These are phyloP conservation scores for Aureobasidium sp. DNA, from an alignment of 2,329 filamentous ascomycete genomes.

Conservation along the genomic window DNA sequence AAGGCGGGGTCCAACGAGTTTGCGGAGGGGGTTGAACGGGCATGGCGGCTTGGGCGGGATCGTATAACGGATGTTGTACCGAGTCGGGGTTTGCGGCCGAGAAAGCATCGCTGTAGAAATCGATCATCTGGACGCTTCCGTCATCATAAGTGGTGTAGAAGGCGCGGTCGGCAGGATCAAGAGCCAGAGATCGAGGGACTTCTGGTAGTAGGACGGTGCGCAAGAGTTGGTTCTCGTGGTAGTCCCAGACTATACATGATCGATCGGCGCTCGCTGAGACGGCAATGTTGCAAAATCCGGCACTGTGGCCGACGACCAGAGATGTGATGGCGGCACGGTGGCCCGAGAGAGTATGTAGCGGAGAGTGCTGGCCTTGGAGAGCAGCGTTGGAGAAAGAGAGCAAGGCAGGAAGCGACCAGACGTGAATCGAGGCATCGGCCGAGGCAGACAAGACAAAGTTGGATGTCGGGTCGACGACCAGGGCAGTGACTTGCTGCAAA, in stretches of 20 bases:
- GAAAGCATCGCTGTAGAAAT: slow-evolving; percentile 51
- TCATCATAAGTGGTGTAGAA: slow-evolving; percentile 77
- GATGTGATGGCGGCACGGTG: slow-evolving; percentile 67
- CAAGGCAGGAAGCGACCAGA: slow-evolving; percentile 77
- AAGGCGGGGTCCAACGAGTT: slow-evolving; percentile 28
- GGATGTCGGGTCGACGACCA: slow-evolving; percentile 63
- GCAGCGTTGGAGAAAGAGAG: slow-evolving; percentile 54
- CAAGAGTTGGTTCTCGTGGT: slow-evolving; percentile 66
- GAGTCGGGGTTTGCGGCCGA: slow-evolving; percentile 33
- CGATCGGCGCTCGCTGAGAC: slow-evolving; percentile 80
- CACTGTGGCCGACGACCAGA: slow-evolving; percentile 57
- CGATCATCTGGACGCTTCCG: slow-evolving; percentile 70
- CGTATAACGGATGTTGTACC: slow-evolving; percentile 34
- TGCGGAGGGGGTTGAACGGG: slow-evolving; percentile 35
- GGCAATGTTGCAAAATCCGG: slow-evolving; percentile 70
- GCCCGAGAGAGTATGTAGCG: slow-evolving; percentile 68
- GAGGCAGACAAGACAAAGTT: slow-evolving; percentile 72
- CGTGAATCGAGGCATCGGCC: slow-evolving; percentile 80
- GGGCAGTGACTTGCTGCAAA: slow-evolving; percentile 70
- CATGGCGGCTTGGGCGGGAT: slow-evolving; percentile 53
- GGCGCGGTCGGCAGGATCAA: slow-evolving; percentile 79
- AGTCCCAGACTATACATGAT: slow-evolving; percentile 90
- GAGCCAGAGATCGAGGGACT: slow-evolving; percentile 61
- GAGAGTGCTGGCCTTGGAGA: slow-evolving; percentile 54
- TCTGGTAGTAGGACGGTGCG: slow-evolving; percentile 74